Base-by-base conservation (phyloP, 2,329 filamentous ascomycete species). In the Aspergillus alliaceus region DNA sequence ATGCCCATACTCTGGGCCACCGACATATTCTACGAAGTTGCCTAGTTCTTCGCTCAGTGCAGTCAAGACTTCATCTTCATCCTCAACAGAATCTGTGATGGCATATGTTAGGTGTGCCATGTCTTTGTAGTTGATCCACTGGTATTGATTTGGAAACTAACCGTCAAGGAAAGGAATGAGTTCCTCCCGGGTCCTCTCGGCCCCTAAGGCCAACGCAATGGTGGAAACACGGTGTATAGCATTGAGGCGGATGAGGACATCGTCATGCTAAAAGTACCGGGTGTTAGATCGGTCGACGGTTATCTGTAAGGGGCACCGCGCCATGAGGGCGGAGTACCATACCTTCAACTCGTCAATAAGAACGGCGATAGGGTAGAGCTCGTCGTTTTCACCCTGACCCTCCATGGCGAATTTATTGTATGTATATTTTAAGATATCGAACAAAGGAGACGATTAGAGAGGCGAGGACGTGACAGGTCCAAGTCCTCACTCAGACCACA, bases 301-400 rank as follows among this genome's bases (percentile, higher is more conserved):
- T 64, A 63, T 57, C 59, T 22, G 54, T 51, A 56, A 48, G 51
- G 47, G 48, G 50, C 27, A 42, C 27, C 37, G 52, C 31, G 46
- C 25, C 40, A 50, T 48, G 54, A 46, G n/a, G 29, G 57, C 37
- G 44, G 59, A 44, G 47, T 48, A 57, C 49, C 78, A 71, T 86
- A 96, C 93, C 91, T 97, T 99, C 73, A 99, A 85, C 86, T 99
- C 95, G 79, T 99, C 95, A 80, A 99, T 99, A 79, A 99, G 88
- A 68, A 99, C 95, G 74, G 96, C 95, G 83, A 99, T 99, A 77
- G 95, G 95, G 80, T 98, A 99, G 73, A 99, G 92, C 88, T 98
- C 96, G 81, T 99, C 95, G 78, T 89, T 96, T 82, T 93, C 87
- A 80, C 89, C 90, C 77, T 88, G 85, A 80, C 89, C 89, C 81